These are phyloP conservation scores for Beauveria australis DNA, from an alignment of 2,329 filamentous ascomycete genomes.

Conservation along the genomic window DNA sequence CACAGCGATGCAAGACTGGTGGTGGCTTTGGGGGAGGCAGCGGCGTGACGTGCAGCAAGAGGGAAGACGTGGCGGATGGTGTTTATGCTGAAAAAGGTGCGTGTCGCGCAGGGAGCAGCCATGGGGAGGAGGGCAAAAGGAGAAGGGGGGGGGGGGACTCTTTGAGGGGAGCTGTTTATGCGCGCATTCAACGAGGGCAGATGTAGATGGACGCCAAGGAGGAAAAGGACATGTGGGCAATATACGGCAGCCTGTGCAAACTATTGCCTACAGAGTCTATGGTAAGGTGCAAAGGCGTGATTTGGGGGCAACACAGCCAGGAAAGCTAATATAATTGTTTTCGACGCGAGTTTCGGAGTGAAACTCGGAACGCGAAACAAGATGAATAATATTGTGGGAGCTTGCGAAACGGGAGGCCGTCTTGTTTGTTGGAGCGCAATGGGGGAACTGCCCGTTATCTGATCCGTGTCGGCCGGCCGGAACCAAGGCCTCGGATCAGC, in stretches of 20 bases:
- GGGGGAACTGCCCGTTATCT: slow-evolving; percentile 7
- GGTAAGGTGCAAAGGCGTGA: neutral
- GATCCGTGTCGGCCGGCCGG: slow-evolving; percentile 8
- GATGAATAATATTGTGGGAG: neutral
- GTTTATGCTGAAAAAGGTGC: neutral
- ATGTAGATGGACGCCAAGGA: neutral
- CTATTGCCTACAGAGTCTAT: neutral
- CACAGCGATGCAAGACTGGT: neutral
- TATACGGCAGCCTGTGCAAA: neutral
- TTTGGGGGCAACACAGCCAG: neutral
- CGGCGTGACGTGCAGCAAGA: neutral
- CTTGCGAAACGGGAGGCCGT: neutral
- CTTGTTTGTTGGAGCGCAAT: neutral
- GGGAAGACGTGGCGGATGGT: neutral
- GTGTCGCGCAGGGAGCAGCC: neutral
- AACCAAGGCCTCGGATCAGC: neutral
- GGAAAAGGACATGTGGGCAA: neutral
- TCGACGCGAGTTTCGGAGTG: too few relatives aligned
- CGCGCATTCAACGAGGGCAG: neutral
- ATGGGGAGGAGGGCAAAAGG: neutral
- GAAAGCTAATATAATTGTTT: too few relatives aligned
- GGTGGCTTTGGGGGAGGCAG: neutral
- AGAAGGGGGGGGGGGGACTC: neutral
- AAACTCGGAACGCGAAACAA: too few relatives aligned
- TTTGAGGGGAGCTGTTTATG: neutral